Evolutionary conservation across 73 alveolate species (phyloP), one percentile per base, ranked within the genome.

Genomic region (Blepharisma japonicum): DNA sequence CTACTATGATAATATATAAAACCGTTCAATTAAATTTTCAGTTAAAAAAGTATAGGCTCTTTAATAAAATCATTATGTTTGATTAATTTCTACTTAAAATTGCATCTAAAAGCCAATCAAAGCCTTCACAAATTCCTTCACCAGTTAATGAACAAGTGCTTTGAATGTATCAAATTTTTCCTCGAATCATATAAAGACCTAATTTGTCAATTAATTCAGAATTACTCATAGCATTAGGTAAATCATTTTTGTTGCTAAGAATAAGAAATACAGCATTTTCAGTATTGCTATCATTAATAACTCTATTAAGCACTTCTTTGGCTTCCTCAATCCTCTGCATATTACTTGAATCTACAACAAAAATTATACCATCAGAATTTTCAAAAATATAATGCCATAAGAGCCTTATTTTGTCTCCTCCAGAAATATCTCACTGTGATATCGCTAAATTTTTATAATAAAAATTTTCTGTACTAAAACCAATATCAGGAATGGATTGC

Each of bases 321-420:
- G 92, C 98, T 42, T 81, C 87, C 48, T 79, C 90, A 38, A 95
- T 77, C 83, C 98, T 82, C 48, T 88, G 94, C 54, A 80, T 68
- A 81, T 95, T 97, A 55, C 87, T 84, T 32, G 94, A 81, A 77
- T 95, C 99, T 8, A 95, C 87, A 6, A 95, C 98, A 71, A 95
- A 91, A 5, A 95, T 88, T 23, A 95, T 55, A 53, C 98, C 99
- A 79, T 92, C 94, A 6, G 87, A 76, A 39, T 88, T 91, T 80
- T 82, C 90, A 74, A 83, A 95, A 87, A 94, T 91, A 83, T 96
- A 94, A 55, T 91, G 82, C 94, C 92, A 91, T 68, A 90, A 79
- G 9, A 67, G 85, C 68, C 97, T 90, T 67, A 85, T 78, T 78
- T 90, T 88, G 6, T 97, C 97, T 53, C 96, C 97, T 14, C 94